A percentile compares a stretch with the other conserved stretches of the same genome.
phyloP scores from a whole-genome alignment of 1,284 basidiomycete species.

The Naganishia albida region DNA sequence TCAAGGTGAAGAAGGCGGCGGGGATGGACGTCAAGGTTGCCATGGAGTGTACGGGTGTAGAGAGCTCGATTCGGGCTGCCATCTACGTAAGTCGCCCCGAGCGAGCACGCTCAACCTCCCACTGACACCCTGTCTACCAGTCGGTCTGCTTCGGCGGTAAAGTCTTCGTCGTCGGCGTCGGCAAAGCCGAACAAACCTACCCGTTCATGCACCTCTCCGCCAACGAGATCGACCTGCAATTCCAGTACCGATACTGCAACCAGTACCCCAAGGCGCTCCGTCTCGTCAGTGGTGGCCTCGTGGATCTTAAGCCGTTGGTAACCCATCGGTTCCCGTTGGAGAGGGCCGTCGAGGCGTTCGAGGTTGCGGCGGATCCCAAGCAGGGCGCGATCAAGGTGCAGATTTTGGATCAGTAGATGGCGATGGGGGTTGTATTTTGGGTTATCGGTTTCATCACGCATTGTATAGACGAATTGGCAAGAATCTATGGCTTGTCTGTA shows the following conservation, averaged over 20 bases:
- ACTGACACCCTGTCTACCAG: conserved; percentile 38
- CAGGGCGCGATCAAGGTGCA: conserved; percentile 55
- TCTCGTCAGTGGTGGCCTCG: conserved; percentile 72
- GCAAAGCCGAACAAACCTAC: conserved; percentile 54
- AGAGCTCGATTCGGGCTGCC: conserved; percentile 81
- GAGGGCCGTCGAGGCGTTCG: conserved; percentile 75
- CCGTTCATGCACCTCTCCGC: conserved; percentile 58
- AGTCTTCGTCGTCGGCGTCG: conserved; percentile 61
- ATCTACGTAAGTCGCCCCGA: conserved; percentile 59
- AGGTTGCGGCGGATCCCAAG: conserved; percentile 54
- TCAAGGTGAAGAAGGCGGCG: conserved; percentile 47
- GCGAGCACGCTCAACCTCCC: too few relatives aligned
- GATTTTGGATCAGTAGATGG: conserved; percentile 42
- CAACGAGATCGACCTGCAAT: conserved; percentile 60
- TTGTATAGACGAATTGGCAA: too few relatives aligned
- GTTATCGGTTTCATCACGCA: too few relatives aligned
- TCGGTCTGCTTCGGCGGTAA: conserved; percentile 56
- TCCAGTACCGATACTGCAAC: conserved; percentile 57
- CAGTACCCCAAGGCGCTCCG: conserved; percentile 78
- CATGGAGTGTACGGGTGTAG: conserved; percentile 70
- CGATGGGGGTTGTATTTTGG: neutral
- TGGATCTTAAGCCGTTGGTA: conserved; percentile 84
- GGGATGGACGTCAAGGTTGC: conserved; percentile 45
- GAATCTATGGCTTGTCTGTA: too few relatives aligned
- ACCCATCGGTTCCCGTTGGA: conserved; percentile 79